Evolutionary conservation across 306 rosid species (phyloP), one percentile per base, ranked within the genome.

Genomic region (Glycine latifolia): DNA sequence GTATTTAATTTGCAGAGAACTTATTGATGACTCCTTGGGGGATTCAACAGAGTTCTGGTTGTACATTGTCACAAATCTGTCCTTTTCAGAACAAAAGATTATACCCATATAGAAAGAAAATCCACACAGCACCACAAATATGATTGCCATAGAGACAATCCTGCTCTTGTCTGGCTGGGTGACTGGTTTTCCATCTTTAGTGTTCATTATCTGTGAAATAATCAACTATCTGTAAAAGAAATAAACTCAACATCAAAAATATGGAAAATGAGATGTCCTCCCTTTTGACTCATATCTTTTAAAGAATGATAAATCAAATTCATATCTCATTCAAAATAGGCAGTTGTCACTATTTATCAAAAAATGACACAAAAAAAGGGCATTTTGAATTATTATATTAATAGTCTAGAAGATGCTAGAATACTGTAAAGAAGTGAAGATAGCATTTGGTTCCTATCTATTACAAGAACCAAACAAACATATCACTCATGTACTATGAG

Each of bases 61-160:
- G 47, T 26, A 75, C n/a, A 31, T 76, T 67, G 73, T 52, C 59
- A 63, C 79, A 70, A 89, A 69, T 76, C 67, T 80, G 6, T 82
- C 55, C 78, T 84, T 92, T 83, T 92, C 94, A 10, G 94, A 84
- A 78, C 97, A 92, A 79, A 91, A 96, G 69, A 91, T 86, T 67
- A 97, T 94, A 58, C 99, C 99, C 69, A 96, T 91, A 86, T 93
- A 96, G 88, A 96, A 96, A 67, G 97, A 91, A 75, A 91, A 79
- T 17, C 97, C 97, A 39, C 97, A 92, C 16, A 96, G 86, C 87
- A 91, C 83, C 72, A 93, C 65, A 83, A 91, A 74, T 78, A 90
- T 67, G 83, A 93, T 79, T 54, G 97, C 56, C 75, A 84, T 63
- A 20, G 93, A 87, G 71, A 96, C 81, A 85, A 85, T 78, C 88